A percentile compares a stretch with the other conserved stretches of the same genome.
phyloP scores from a whole-genome alignment of 805 yeast species.

The Starmera pachycereana region DNA sequence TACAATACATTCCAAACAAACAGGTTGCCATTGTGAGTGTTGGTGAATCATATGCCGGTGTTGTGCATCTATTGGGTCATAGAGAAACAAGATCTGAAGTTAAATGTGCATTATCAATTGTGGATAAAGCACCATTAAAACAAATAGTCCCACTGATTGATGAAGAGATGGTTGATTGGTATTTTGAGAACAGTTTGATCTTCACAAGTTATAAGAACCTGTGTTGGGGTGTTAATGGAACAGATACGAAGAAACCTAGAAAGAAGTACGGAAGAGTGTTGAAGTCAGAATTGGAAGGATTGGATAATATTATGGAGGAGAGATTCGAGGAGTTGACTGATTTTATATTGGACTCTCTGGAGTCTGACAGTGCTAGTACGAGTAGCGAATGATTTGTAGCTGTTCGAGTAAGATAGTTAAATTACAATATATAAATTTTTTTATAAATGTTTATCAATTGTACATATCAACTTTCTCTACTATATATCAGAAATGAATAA shows the following conservation, averaged over 20 bases:
- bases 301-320: conserved; percentile 70
- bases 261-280: conserved; percentile 87
- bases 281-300: conserved; percentile 58
- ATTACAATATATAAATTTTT: too few species aligned
- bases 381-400: not conserved
- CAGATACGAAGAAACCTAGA: conserved; percentile 61
- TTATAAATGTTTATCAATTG: too few species aligned
- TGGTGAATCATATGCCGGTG: conserved; percentile 83
- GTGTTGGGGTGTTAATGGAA: conserved; percentile 59
- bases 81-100: conserved; percentile 56
- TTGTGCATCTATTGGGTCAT: conserved; percentile 82
- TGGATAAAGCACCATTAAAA: conserved; percentile 59
- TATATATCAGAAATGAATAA: too few species aligned
- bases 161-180: conserved; percentile 89
- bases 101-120: conserved; percentile 59
- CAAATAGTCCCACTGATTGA: conserved; percentile 82
- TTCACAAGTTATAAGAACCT: conserved; percentile 68
- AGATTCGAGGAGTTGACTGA: conserved; percentile 80
- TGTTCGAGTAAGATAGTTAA: too few species aligned
- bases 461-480: too few species aligned
- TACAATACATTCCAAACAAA: conserved; percentile 56
- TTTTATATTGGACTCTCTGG: conserved; percentile 70
- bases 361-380: conserved; percentile 34
- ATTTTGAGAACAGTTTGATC: conserved; percentile 71
- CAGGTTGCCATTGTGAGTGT: conserved; percentile 75